These are phyloP conservation scores for Dioscorea cayenensis DNA, from an alignment of 116 monocot species.

Conservation along the genomic window DNA sequence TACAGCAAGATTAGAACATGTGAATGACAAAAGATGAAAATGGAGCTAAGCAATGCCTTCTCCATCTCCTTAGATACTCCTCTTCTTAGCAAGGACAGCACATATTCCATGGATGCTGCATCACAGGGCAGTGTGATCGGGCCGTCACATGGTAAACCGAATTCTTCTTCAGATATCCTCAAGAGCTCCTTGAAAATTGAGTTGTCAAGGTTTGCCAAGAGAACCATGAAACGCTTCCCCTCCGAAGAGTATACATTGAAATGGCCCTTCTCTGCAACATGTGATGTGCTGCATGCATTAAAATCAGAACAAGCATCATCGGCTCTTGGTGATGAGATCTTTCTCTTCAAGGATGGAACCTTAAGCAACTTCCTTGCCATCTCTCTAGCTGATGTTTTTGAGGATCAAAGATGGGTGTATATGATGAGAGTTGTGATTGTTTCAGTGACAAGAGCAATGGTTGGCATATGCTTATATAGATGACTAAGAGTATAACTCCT, in stretches of 20 bases:
- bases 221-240: conserved; percentile 6
- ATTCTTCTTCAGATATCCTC: conserved; percentile 40
- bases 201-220: neutral
- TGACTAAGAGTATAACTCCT: too few relatives aligned
- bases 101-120: conserved; percentile 15
- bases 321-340: neutral
- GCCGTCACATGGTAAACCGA: conserved; percentile 24
- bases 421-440: too few relatives aligned
- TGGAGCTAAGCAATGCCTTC: neutral
- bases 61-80: conserved; percentile 6
- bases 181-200: conserved; percentile 18
- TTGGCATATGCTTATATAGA: too few relatives aligned
- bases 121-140: conserved; percentile 32
- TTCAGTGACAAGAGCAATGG: too few relatives aligned
- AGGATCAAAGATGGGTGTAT: too few relatives aligned
- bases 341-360: too few relatives aligned
- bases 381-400: too few relatives aligned
- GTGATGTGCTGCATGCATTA: neutral
- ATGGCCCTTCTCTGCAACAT: conserved; percentile 9
- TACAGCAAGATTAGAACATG: neutral
- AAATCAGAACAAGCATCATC: neutral
- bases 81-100: neutral
- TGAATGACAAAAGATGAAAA: neutral
- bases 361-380: too few relatives aligned
- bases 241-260: conserved; percentile 7